A percentile compares a stretch with the other conserved stretches of the same genome.
Evolutionary conservation across 441 rosid species (phyloP).

Genomic region (Gossypium schwendimanii): DNA sequence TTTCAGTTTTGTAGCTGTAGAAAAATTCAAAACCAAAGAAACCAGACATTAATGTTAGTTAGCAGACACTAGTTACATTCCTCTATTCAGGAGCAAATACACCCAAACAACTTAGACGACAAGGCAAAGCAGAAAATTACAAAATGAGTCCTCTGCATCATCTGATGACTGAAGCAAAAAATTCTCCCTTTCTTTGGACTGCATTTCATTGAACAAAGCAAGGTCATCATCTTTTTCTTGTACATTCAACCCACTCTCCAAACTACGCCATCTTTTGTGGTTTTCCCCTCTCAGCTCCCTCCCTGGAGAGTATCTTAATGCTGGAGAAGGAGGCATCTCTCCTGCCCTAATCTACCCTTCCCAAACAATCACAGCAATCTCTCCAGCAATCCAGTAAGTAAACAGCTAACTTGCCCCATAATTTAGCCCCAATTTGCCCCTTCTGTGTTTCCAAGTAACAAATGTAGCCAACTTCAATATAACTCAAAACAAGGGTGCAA

Average conservation of each 20-base stretch:
- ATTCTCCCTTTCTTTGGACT: conserved; percentile 66
- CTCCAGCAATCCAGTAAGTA: conserved; percentile 8
- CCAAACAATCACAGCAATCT: conserved; percentile 21
- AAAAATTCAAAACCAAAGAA: conserved; percentile 18
- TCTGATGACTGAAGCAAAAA: conserved; percentile 78
- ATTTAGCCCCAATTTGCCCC: conserved; percentile 12
- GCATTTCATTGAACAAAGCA: conserved; percentile 86
- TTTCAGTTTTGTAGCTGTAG: conserved; percentile 72
- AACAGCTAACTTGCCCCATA: conserved; percentile 15
- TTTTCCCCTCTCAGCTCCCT: conserved; percentile 55
- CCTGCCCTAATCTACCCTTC: conserved; percentile 19
- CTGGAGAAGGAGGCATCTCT: conserved; percentile 90
- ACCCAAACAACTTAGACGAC: conserved; percentile 9
- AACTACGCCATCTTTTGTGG: conserved; percentile 76
- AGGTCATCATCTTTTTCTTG: conserved; percentile 85
- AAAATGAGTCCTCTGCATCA: conserved; percentile 75
- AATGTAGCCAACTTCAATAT: conserved; percentile 7
- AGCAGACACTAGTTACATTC: conserved; percentile 11
- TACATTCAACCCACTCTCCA: conserved; percentile 57
- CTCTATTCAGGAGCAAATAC: not conserved
- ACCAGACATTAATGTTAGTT: conserved; percentile 17
- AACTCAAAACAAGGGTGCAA: not conserved
- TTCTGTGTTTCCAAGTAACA: conserved; percentile 7
- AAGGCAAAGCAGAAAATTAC: conserved; percentile 44
- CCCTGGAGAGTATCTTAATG: conserved; percentile 69